Percentiles rank a stretch among this genome's conserved stretches.
Conservation (phyloP, 163 green algal genomes). For the Prototheca wickerhamii region DNA sequence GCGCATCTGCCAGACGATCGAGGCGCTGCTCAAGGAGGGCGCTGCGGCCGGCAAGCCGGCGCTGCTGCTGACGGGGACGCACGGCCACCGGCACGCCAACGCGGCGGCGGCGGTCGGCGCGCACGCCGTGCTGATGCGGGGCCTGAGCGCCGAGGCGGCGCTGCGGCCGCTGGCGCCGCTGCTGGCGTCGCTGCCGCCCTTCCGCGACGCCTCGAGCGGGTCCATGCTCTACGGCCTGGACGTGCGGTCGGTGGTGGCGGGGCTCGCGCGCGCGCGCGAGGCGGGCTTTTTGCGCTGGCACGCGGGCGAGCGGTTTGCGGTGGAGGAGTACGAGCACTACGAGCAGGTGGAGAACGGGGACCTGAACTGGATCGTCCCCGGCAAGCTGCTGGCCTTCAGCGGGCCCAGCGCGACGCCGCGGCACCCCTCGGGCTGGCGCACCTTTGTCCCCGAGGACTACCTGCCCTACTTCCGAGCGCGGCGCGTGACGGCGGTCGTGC, state of each 20-base stretch:
- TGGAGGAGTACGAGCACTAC: slow-evolving; percentile 88
- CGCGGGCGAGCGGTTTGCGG: slow-evolving; percentile 52
- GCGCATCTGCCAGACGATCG: slow-evolving; percentile 62
- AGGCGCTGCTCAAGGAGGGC: slow-evolving; percentile 43
- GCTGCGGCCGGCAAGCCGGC: slow-evolving; percentile 27
- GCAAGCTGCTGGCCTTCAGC: slow-evolving; percentile 88
- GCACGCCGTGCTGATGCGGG: slow-evolving; percentile 66
- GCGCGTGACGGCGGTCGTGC: slow-evolving; percentile 66
- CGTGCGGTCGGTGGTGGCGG: slow-evolving; percentile 53
- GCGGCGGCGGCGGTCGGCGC: slow-evolving; percentile 73
- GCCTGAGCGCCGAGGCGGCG: slow-evolving; percentile 51
- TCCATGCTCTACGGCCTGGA: slow-evolving; percentile 66
- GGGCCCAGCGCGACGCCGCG: slow-evolving; percentile 56
- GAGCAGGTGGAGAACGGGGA: slow-evolving; percentile 95
- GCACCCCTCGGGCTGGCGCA: slow-evolving; percentile 74
- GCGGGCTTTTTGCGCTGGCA: slow-evolving; percentile 79
- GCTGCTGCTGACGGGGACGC: slow-evolving; percentile 55
- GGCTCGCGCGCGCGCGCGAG: slow-evolving; percentile 63
- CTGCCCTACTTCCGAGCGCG: slow-evolving; percentile 63
- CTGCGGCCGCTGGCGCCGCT: slow-evolving; percentile 42
- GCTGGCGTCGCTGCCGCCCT: slow-evolving; percentile 68
- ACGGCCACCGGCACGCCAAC: slow-evolving; percentile 63
- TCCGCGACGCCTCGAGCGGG: slow-evolving; percentile 78
- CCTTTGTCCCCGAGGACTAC: slow-evolving; percentile 85
- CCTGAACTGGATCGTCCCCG: slow-evolving; percentile 91